Conservation (phyloP, 106 monocot species). For the Acorus gramineus region DNA sequence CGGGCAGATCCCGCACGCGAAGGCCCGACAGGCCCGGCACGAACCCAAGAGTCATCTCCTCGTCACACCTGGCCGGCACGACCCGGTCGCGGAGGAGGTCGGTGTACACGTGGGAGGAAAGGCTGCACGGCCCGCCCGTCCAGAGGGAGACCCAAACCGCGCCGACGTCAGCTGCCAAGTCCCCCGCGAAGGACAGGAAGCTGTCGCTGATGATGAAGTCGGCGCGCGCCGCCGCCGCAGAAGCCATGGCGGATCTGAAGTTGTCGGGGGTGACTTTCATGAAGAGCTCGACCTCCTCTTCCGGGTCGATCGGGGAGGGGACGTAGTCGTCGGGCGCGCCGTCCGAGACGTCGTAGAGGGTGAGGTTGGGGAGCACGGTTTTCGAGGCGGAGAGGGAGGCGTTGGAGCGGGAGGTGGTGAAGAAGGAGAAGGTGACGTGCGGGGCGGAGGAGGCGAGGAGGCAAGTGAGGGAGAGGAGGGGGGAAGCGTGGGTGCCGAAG, state of each 20-base stretch:
- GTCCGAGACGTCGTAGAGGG: neutral
- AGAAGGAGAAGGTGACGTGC: constrained; percentile 29
- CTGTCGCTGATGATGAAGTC: constrained; percentile 44
- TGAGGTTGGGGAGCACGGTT: neutral
- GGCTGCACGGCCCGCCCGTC: constrained; percentile 11
- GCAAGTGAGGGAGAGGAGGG: neutral
- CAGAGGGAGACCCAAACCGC: constrained; percentile 42
- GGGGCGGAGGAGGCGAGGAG: constrained; percentile 24
- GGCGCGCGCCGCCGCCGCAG: constrained; percentile 1
- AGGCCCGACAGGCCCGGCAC: constrained; percentile 40
- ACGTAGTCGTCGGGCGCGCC: neutral
- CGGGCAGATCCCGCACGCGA: constrained; percentile 45
- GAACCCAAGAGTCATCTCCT: constrained; percentile 13
- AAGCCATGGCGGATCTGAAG: constrained; percentile 4
- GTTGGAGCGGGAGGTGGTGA: constrained; percentile 19
- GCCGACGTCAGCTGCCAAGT: constrained; percentile 36
- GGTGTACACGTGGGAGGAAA: constrained; percentile 26
- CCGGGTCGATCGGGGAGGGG: constrained; percentile 1
- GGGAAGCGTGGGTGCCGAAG: constrained; percentile 17
- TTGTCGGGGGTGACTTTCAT: constrained; percentile 9
- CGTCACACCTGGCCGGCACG: constrained; percentile 13
- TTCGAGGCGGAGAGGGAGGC: constrained; percentile 4
- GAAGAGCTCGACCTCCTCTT: constrained; percentile 17
- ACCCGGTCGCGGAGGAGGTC: constrained; percentile 23
- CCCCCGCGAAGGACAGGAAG: constrained; percentile 39